Evolutionary conservation across 805 yeast species (phyloP).

Genomic region (Nakazawaea pomicola): DNA sequence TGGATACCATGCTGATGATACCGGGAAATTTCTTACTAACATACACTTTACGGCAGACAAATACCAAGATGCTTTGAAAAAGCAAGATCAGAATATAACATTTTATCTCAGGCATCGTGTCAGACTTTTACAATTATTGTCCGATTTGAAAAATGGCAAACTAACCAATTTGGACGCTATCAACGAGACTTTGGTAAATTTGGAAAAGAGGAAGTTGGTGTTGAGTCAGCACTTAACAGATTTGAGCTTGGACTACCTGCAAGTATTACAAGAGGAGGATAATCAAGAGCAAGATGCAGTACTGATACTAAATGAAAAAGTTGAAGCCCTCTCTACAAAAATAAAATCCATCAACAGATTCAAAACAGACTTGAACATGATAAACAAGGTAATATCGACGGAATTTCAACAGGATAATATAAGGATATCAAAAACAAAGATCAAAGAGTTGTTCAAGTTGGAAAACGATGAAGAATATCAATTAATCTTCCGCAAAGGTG

Average conservation of each 20-base stretch:
- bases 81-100: constrained; percentile 7
- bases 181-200: constrained; percentile 9
- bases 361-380: constrained; percentile 6
- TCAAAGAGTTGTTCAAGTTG: constrained; percentile 9
- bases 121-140: constrained; percentile 6
- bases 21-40: not conserved
- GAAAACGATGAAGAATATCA: constrained; percentile 11
- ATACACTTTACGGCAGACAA: constrained; percentile 1
- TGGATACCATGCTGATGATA: not conserved
- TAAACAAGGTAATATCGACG: constrained; percentile 4
- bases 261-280: constrained; percentile 1
- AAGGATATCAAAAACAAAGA: constrained; percentile 1
- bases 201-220: constrained; percentile 10
- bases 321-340: not conserved
- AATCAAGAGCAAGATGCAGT: not conserved
- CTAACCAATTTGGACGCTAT: constrained; percentile 3
- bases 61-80: constrained; percentile 4
- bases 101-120: constrained; percentile 10
- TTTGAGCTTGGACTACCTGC: constrained; percentile 7
- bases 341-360: constrained; percentile 1
- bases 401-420: constrained; percentile 5
- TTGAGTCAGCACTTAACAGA: constrained; percentile 9
- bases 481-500: constrained; percentile 10
- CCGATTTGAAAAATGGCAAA: constrained; percentile 5
- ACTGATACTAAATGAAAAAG: not conserved